Conservation (phyloP, 345 rosid species). For the Chamaenerion angustifolium region DNA sequence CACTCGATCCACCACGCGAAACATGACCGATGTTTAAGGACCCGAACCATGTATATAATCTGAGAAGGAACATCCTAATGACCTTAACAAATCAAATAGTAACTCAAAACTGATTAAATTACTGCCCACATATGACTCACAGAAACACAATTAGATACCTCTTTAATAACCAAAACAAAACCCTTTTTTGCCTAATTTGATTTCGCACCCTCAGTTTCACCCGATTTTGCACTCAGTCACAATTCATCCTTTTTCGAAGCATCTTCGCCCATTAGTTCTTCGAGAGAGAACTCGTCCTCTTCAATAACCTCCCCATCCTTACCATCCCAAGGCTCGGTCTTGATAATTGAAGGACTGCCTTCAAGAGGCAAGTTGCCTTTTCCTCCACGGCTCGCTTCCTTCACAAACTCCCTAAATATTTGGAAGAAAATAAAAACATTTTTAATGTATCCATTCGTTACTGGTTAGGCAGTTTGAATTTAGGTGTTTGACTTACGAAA, state of each 20-base stretch:
- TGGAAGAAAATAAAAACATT: background rate
- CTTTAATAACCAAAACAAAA: too few relatives aligned
- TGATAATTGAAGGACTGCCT: constrained; percentile 36
- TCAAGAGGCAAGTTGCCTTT: constrained; percentile 79
- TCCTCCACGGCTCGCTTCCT: constrained; percentile 81
- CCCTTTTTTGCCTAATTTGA: too few relatives aligned
- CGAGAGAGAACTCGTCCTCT: constrained; percentile 89
- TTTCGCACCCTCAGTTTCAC: background rate
- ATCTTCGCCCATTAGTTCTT: constrained; percentile 77
- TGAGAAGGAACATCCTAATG: too few relatives aligned
- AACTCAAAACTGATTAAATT: too few relatives aligned
- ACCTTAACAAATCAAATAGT: too few relatives aligned
- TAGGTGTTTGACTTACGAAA: constrained; percentile 36
- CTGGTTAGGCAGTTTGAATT: background rate
- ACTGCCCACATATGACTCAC: too few relatives aligned
- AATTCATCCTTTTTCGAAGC: constrained; percentile 43
- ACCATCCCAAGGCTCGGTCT: constrained; percentile 84
- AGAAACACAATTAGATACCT: too few relatives aligned
- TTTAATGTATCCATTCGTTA: constrained; percentile 4
- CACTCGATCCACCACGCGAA: too few relatives aligned
- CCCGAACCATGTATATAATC: too few relatives aligned
- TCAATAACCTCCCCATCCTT: constrained; percentile 72
- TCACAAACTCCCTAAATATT: constrained; percentile 87
- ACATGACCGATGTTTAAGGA: too few relatives aligned
- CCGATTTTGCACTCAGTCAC: constrained; percentile 11